phyloP scores from a whole-genome alignment of 208 protist species.

The Trypanosoma melophagium region DNA sequence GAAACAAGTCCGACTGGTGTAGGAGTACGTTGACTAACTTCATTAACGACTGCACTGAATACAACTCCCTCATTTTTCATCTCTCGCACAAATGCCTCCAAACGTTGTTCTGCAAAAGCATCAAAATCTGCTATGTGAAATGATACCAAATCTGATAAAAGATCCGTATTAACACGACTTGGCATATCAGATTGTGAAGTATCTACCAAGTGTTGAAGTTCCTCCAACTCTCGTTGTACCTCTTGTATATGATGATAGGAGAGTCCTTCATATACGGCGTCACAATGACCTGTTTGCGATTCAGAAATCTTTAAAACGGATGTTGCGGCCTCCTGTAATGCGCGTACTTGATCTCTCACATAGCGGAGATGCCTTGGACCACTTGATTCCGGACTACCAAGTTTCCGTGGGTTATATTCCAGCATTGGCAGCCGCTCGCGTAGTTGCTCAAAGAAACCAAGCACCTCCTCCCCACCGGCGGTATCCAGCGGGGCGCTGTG shows the following conservation, averaged over 20 bases:
- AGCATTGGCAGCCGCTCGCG: slow-evolving; percentile 49
- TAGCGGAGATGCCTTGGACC: slow-evolving; percentile 59
- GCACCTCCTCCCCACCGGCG: slow-evolving; percentile 46
- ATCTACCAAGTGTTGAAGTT: slow-evolving; percentile 56
- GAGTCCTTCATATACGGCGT: slow-evolving; percentile 68
- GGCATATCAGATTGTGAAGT: slow-evolving; percentile 40
- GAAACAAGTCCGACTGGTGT: slow-evolving; percentile 56
- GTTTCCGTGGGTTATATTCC: slow-evolving; percentile 56
- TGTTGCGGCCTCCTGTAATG: slow-evolving; percentile 28
- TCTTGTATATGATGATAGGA: slow-evolving; percentile 69
- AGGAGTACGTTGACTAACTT: slow-evolving; percentile 38
- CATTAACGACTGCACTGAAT: slow-evolving; percentile 62
- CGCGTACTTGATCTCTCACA: slow-evolving; percentile 43
- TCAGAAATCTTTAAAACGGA: slow-evolving; percentile 22
- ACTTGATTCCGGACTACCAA: slow-evolving; percentile 40
- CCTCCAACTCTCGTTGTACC: slow-evolving; percentile 54
- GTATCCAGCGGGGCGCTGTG: slow-evolving; percentile 71
- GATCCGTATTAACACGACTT: slow-evolving; percentile 65
- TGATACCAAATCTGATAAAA: slow-evolving; percentile 71
- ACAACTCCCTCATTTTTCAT: slow-evolving; percentile 65
- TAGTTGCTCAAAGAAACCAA: slow-evolving; percentile 53
- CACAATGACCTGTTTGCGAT: slow-evolving; percentile 21
- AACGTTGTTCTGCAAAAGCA: slow-evolving; percentile 63
- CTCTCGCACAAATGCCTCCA: slow-evolving; percentile 70
- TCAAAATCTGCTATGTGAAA: slow-evolving; percentile 86